A percentile compares a stretch with the other conserved stretches of the same genome.
These are phyloP conservation scores for Penicillium brevicompactum DNA, from an alignment of 2,329 filamentous ascomycete genomes.

Conservation along the genomic window DNA sequence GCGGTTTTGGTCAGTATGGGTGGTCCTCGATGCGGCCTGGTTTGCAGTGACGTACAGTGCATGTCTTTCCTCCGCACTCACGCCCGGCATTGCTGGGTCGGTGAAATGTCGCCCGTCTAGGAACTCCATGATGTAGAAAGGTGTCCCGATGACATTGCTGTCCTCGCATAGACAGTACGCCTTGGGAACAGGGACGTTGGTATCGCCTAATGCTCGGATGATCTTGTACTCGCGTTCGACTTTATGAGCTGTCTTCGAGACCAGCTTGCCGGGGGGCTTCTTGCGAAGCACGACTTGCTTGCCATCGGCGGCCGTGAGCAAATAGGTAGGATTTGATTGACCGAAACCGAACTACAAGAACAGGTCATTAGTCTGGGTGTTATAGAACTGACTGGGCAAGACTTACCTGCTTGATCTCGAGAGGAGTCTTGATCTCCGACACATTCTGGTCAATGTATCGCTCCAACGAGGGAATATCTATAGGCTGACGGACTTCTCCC, in stretches of 20 bases:
- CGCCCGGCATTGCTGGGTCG: conserved; percentile 77
- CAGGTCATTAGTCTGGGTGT: conserved; percentile 1
- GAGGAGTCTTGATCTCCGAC: conserved; percentile 78
- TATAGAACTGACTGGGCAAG: neutral
- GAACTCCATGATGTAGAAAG: conserved; percentile 98
- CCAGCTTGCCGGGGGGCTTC: conserved; percentile 91
- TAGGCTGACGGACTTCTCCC: conserved; percentile 83
- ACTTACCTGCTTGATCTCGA: conserved; percentile 84
- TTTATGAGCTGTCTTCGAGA: conserved; percentile 92
- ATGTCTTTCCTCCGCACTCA: conserved; percentile 67
- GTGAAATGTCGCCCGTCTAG: conserved; percentile 92
- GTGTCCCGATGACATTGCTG: conserved; percentile 74
- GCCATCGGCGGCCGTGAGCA: conserved; percentile 72
- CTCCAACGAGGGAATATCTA: conserved; percentile 79
- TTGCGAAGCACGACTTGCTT: conserved; percentile 87
- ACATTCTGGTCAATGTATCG: conserved; percentile 75
- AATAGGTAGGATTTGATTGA: conserved; percentile 96
- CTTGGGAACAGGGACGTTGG: conserved; percentile 82
- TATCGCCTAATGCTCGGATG: conserved; percentile 76
- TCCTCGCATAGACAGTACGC: conserved; percentile 87
- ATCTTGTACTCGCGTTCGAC: conserved; percentile 95
- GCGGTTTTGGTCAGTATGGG: conserved; percentile 6
- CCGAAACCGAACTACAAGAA: conserved; percentile 82
- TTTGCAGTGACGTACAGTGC: conserved; percentile 59
- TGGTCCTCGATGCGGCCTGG: neutral